A percentile compares a stretch with the other conserved stretches of the same genome.
Evolutionary conservation across 1,284 basidiomycete genomes (phyloP).

Genomic region (Trametes hirsuta): DNA sequence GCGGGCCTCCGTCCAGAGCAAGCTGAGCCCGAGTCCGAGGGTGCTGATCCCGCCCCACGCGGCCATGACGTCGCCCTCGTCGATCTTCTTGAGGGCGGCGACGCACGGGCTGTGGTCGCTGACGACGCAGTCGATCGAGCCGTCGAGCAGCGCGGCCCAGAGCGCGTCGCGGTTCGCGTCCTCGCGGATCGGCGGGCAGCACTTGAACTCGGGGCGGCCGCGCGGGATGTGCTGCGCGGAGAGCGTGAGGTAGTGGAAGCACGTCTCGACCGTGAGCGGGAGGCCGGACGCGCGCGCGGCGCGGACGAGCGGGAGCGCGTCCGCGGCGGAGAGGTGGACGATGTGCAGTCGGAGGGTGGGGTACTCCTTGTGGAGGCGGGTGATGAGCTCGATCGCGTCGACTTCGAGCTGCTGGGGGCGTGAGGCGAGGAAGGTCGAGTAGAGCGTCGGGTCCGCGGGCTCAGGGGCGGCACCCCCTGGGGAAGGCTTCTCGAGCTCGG

Average conservation of each 20-base stretch:
- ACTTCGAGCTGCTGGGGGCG: conserved; percentile 80
- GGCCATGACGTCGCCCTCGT: conserved; percentile 78
- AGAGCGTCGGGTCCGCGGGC: conserved; percentile 53
- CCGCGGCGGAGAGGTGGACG: conserved; percentile 88
- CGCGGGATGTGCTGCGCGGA: conserved; percentile 66
- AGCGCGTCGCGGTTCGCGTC: conserved; percentile 70
- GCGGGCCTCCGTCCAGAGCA: conserved; percentile 82
- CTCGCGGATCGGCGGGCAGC: conserved; percentile 91
- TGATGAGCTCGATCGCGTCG: conserved; percentile 78
- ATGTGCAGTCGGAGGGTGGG: conserved; percentile 85
- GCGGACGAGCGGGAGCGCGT: conserved; percentile 76
- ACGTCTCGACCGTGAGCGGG: conserved; percentile 88
- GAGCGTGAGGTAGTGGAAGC: conserved; percentile 90
- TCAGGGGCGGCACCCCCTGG: not conserved
- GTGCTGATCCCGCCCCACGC: conserved; percentile 95
- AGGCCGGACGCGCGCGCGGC: conserved; percentile 65
- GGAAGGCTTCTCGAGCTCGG: conserved; percentile 67
- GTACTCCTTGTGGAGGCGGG: conserved; percentile 59
- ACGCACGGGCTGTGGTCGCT: conserved; percentile 94
- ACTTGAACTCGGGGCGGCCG: conserved; percentile 85
- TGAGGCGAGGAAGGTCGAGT: conserved; percentile 83
- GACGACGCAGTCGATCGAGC: conserved; percentile 87
- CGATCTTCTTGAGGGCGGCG: conserved; percentile 78
- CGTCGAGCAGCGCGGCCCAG: conserved; percentile 81
- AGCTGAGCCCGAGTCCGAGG: conserved; percentile 83